Base-by-base conservation (phyloP, 371 early-diverging fungal species). In the Apophysomyces variabilis region DNA sequence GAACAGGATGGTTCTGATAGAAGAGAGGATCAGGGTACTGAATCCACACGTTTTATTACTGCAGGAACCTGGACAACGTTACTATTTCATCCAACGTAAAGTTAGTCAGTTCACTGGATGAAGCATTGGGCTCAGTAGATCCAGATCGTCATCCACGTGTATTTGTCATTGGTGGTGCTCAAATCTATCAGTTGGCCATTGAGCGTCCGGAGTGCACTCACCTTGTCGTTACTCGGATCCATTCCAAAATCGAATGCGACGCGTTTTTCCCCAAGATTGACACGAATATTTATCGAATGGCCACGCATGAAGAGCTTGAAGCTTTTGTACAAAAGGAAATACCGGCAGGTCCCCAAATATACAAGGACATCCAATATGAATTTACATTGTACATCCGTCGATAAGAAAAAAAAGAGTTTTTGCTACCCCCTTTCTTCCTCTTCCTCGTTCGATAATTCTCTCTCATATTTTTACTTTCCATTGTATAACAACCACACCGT, bases 111-210 rank as follows among this genome's bases (percentile, higher is more conserved):
- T 72, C 84, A 0, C 58, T 89, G 26, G 66, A 75, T 39, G 62
- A 76, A 41, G 72, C 81, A 8, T 66, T 74, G 3, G 13, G 58
- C n/a, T 60, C 59, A 16, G 58, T 65, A 21, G 67, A 58, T 57
- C 56, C 64, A 18, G 13, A 64, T 46, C 58, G 56, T n/a, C 47
- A 64, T 65, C 69, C 71, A 5, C 79, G 79, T 13, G 66, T 83
- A 7, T 90, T 87, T 58, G 67, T 90, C 21, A 78, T 91, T 38
- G 93, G 93, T 18, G 92, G 93, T 3, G 80, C 83, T 4, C 71
- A 83, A 32, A 70, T 92, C 3, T 92, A 92, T 69, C 61, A 71
- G 4, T 74, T 83, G 39, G 85, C 88, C 14, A 66, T 91, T 14
- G 57, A 65, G 4, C 80, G 83, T n/a, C 74, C 83, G 7, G 66